A percentile compares a stretch with the other conserved stretches of the same genome.
phyloP scores from a whole-genome alignment of 2,329 filamentous ascomycete genomes.

The Cadophora malorum region DNA sequence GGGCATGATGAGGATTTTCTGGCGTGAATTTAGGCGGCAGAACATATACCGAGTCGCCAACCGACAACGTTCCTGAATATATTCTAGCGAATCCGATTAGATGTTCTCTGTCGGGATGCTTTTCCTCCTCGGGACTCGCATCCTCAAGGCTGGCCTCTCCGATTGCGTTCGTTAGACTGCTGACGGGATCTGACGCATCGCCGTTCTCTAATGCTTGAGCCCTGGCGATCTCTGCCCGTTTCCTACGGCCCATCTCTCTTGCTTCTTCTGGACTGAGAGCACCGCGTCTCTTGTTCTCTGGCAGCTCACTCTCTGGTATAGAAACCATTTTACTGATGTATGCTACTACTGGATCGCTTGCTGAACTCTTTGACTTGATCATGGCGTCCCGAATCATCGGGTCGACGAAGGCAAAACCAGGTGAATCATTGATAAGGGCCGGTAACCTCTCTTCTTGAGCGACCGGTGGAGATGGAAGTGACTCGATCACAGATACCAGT shows the following conservation, averaged over 20 bases:
- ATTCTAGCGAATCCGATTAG: conserved; percentile 93
- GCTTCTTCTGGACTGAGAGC: conserved; percentile 89
- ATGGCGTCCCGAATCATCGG: conserved; percentile 78
- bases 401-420: conserved; percentile 76
- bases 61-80: conserved; percentile 87
- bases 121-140: conserved; percentile 55
- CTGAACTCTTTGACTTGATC: conserved; percentile 74
- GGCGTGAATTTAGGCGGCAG: conserved; percentile 93
- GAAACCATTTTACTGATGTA: conserved; percentile 99
- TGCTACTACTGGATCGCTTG: conserved; percentile 81
- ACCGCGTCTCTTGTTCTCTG: conserved; percentile 77
- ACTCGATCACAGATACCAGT: conserved; percentile 92
- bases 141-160: conserved; percentile 66
- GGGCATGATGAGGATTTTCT: conserved; percentile 71
- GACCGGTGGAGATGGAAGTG: conserved; percentile 80
- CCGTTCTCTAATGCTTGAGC: conserved; percentile 63
- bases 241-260: conserved; percentile 83
- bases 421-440: conserved; percentile 78
- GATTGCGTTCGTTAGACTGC: conserved; percentile 61
- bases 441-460: conserved; percentile 85
- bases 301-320: conserved; percentile 88
- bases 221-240: conserved; percentile 85
- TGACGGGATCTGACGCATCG: conserved; percentile 46
- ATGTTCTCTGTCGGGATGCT: conserved; percentile 78
- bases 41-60: conserved; percentile 91